phyloP scores from a whole-genome alignment of 2,329 filamentous ascomycete genomes.

The Golovinomyces cichoracearum region DNA sequence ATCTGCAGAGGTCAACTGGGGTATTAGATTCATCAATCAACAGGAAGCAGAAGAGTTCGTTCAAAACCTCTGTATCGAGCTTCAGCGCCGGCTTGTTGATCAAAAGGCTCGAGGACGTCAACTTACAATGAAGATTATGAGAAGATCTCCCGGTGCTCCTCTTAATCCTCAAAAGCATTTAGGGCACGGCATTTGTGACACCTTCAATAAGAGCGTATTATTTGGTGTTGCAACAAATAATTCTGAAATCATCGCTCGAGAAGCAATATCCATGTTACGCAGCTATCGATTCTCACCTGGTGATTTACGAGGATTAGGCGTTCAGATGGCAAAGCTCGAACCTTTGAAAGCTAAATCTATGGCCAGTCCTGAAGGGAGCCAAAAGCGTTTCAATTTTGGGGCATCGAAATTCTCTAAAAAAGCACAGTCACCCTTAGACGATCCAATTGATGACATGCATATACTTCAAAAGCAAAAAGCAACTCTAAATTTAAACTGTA shows the following conservation, averaged over 20 bases:
- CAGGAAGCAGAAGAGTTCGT: constrained; percentile 87
- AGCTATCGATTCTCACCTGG: constrained; percentile 67
- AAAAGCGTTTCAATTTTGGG: constrained; percentile 53
- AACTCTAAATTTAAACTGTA: not conserved
- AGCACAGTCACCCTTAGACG: constrained; percentile 17
- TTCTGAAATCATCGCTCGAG: constrained; percentile 43
- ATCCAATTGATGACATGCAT: constrained; percentile 25
- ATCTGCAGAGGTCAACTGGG: constrained; percentile 94
- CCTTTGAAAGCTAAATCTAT: constrained; percentile 35
- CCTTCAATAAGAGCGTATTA: constrained; percentile 62
- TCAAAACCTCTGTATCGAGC: constrained; percentile 55
- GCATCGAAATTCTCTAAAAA: constrained; percentile 18
- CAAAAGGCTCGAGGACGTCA: constrained; percentile 71
- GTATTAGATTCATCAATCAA: constrained; percentile 78
- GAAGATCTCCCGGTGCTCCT: constrained; percentile 59
- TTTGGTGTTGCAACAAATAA: constrained; percentile 69
- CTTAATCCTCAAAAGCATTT: constrained; percentile 80
- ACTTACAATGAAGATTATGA: constrained; percentile 86
- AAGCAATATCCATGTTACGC: constrained; percentile 61
- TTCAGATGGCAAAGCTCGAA: constrained; percentile 84
- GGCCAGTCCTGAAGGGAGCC: constrained; percentile 42
- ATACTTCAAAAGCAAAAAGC: constrained; percentile 16
- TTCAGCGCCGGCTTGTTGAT: constrained; percentile 54
- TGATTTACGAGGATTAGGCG: constrained; percentile 72
- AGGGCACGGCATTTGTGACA: constrained; percentile 85